Conservation (phyloP, 1,284 basidiomycete species). For the Puccinia coronata region DNA sequence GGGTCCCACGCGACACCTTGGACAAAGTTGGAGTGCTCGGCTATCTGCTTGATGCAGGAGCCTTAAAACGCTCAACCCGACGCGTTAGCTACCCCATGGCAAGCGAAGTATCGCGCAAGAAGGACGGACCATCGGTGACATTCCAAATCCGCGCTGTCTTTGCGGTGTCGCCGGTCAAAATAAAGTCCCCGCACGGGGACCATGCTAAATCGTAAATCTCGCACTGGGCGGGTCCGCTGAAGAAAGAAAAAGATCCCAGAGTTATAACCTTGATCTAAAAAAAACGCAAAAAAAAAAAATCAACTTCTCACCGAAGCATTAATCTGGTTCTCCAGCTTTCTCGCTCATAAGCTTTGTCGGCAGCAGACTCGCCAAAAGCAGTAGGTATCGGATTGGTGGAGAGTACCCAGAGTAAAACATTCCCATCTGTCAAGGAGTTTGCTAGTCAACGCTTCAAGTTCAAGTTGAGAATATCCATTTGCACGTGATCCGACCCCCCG, state of each 20-base stretch:
- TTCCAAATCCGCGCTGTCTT: slow-evolving; percentile 87
- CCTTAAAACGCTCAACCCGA: slow-evolving; percentile 1
- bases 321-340: slow-evolving; percentile 49
- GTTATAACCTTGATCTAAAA: background rate
- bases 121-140: slow-evolving; percentile 69
- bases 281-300: background rate
- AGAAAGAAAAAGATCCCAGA: background rate
- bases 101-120: background rate
- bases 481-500: background rate
- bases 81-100: background rate
- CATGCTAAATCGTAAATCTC: slow-evolving; percentile 97
- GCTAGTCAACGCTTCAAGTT: background rate
- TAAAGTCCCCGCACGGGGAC: slow-evolving; percentile 90
- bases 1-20: slow-evolving; percentile 98
- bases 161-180: slow-evolving; percentile 93
- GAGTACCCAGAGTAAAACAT: slow-evolving; percentile 48
- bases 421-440: slow-evolving; percentile 71
- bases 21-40: slow-evolving; percentile 89
- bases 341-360: slow-evolving; percentile 43
- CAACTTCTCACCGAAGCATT: slow-evolving; percentile 44
- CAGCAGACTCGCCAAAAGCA: slow-evolving; percentile 34
- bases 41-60: slow-evolving; percentile 72
- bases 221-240: slow-evolving; percentile 54
- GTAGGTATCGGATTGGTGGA: slow-evolving; percentile 28
- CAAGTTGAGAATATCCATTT: no score